Evolutionary conservation across 2,329 filamentous ascomycete species (phyloP).

Genomic region (Trichoderma atrobrunneum): DNA sequence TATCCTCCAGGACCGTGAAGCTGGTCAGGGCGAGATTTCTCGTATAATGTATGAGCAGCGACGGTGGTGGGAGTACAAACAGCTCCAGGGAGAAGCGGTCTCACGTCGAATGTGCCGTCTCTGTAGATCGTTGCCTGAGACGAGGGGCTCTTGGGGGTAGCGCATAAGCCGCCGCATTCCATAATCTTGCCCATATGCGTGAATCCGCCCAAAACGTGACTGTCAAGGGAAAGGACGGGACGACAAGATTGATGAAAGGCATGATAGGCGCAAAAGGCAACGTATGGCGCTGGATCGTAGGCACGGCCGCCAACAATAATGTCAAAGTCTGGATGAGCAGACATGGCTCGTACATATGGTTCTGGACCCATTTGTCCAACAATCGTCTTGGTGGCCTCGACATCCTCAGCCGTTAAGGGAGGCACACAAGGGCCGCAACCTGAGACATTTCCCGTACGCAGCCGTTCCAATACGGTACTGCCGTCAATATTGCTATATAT

Average conservation of each 20-base stretch:
- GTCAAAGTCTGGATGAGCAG: background rate
- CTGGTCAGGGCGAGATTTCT: background rate
- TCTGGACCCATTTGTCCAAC: background rate
- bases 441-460: background rate
- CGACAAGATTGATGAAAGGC: background rate
- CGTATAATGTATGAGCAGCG: background rate
- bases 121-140: background rate
- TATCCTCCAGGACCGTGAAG: background rate
- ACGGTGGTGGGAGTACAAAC: background rate
- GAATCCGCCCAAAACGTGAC: background rate
- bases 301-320: background rate
- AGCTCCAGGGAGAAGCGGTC: background rate
- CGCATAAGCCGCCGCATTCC: background rate
- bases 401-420: background rate
- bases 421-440: background rate
- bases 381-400: background rate
- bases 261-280: background rate
- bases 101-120: background rate
- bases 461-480: background rate
- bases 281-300: background rate
- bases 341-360: background rate
- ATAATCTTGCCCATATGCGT: background rate
- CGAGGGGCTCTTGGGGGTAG: background rate
- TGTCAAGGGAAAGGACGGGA: background rate
- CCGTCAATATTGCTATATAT: background rate